phyloP scores from a whole-genome alignment of 1,284 basidiomycete species.

The Amylostereum chailletii region DNA sequence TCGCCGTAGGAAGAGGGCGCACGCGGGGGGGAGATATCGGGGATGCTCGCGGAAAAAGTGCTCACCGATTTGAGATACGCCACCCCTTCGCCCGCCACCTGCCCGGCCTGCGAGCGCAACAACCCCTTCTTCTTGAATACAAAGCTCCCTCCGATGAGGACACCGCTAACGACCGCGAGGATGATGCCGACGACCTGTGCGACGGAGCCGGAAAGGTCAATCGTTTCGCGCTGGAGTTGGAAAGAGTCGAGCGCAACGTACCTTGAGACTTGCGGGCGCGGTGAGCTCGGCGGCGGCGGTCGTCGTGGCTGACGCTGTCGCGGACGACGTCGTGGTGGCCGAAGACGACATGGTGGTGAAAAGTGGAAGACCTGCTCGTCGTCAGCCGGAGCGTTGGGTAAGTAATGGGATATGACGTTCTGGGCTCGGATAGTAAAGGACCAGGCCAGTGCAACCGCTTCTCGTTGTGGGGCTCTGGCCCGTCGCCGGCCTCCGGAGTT shows the following conservation, averaged over 20 bases:
- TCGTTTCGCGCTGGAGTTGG: background rate
- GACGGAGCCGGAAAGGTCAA: conserved; percentile 1
- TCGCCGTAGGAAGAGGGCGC: no score
- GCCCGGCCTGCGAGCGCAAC: conserved; percentile 59
- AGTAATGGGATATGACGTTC: background rate
- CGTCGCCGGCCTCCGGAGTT: background rate
- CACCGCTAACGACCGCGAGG: conserved; percentile 76
- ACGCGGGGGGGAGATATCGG: background rate
- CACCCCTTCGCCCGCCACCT: conserved; percentile 84
- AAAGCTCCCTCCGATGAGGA: conserved; percentile 90
- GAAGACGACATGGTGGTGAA: conserved; percentile 26
- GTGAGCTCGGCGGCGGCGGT: conserved; percentile 29
- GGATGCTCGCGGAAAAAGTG: conserved; percentile 9
- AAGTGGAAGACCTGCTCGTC: background rate
- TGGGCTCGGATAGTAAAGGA: background rate
- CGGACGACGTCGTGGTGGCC: conserved; percentile 21
- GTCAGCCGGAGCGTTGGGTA: background rate
- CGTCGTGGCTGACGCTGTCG: conserved; percentile 22
- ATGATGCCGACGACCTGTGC: conserved; percentile 66
- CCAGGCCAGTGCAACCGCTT: background rate
- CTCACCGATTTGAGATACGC: conserved; percentile 87
- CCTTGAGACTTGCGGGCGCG: conserved; percentile 30
- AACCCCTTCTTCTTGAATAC: conserved; percentile 96
- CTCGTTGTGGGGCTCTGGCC: background rate
- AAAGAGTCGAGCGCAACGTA: conserved; percentile 12